A percentile compares a stretch with the other conserved stretches of the same genome.
Conservation (phyloP, 106 monocot species). For the Apostasia shenzhenica region DNA sequence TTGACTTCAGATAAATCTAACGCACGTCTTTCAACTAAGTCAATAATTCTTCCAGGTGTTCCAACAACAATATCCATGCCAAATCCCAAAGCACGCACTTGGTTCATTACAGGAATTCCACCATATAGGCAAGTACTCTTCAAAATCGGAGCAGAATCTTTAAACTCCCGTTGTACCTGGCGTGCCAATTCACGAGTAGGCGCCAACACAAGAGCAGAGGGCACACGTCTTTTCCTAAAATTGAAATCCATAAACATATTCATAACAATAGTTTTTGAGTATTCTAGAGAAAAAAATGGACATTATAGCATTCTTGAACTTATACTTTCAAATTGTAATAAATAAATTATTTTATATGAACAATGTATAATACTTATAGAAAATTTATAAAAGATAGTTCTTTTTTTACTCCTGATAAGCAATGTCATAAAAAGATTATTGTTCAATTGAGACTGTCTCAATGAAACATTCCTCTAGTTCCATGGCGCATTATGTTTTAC, state of each 20-base stretch:
- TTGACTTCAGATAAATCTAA: slow-evolving; percentile 44
- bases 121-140: slow-evolving; percentile 42
- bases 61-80: slow-evolving; percentile 49
- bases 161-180: slow-evolving; percentile 41
- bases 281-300: too few species aligned
- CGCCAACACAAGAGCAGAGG: slow-evolving; percentile 41
- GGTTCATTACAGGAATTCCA: slow-evolving; percentile 30
- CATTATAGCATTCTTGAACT: too few species aligned
- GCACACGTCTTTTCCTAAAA: slow-evolving; percentile 28
- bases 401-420: too few species aligned
- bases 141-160: slow-evolving; percentile 34
- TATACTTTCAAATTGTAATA: too few species aligned
- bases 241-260: not conserved
- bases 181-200: slow-evolving; percentile 52
- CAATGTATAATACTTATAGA: too few species aligned
- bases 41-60: slow-evolving; percentile 51
- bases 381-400: too few species aligned
- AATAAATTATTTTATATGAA: too few species aligned
- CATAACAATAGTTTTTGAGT: not conserved
- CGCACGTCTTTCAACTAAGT: slow-evolving; percentile 41
- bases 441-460: too few species aligned
- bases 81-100: slow-evolving; percentile 25
- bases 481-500: too few species aligned
- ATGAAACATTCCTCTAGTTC: too few species aligned
- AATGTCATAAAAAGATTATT: too few species aligned